These are phyloP conservation scores for Pharus latifolius DNA, from an alignment of 176 grass and related monocot species.

Conservation along the genomic window DNA sequence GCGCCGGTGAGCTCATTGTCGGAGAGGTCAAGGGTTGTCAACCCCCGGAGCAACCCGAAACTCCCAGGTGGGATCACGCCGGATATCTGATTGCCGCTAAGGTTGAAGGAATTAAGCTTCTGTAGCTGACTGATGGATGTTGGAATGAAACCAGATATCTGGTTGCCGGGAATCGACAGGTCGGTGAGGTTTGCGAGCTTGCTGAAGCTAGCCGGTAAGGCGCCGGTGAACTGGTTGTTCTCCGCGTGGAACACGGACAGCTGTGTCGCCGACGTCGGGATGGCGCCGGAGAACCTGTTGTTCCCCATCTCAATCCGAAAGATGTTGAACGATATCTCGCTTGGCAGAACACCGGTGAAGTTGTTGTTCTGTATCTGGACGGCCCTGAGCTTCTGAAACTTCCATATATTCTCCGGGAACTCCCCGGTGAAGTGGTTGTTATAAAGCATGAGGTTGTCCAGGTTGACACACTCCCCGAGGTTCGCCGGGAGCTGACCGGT, in stretches of 20 bases:
- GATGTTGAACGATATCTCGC: constrained; percentile 14
- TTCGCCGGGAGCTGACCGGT: constrained; percentile 30
- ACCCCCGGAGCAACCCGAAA: constrained; percentile 11
- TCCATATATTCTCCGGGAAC: constrained; percentile 44
- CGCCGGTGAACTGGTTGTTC: constrained; percentile 50
- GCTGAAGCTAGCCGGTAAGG: constrained; percentile 31
- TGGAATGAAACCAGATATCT: constrained; percentile 44
- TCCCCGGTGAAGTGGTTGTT: constrained; percentile 54
- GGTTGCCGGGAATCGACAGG: constrained; percentile 16
- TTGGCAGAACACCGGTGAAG: constrained; percentile 45
- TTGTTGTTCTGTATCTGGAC: constrained; percentile 56
- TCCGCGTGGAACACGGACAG: constrained; percentile 31
- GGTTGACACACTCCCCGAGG: neutral
- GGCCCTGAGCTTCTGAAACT: constrained; percentile 7
- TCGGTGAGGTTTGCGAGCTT: constrained; percentile 22
- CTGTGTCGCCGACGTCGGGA: constrained; percentile 4
- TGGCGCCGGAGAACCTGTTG: constrained; percentile 47
- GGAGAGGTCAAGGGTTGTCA: constrained; percentile 48
- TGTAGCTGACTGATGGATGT: constrained; percentile 14
- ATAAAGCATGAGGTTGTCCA: constrained; percentile 47
- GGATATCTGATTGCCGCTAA: constrained; percentile 42
- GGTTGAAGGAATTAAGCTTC: constrained; percentile 36
- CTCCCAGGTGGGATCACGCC: constrained; percentile 37
- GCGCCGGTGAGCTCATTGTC: constrained; percentile 35
- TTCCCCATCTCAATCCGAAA: constrained; percentile 45